Evolutionary conservation across 805 yeast genomes (phyloP).

Genomic region (Wickerhamomyces bovis): DNA sequence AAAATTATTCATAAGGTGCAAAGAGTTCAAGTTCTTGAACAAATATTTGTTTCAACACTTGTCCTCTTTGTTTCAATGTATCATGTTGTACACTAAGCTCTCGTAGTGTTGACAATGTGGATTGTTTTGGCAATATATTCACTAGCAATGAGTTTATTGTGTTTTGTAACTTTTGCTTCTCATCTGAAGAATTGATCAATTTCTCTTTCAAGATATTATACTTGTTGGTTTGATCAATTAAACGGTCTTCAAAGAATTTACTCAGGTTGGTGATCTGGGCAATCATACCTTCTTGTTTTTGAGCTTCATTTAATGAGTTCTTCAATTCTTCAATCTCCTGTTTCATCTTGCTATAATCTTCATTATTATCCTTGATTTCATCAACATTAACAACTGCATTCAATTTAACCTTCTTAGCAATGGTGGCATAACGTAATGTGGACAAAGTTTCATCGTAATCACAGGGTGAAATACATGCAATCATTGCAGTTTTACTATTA

Average conservation of each 20-base stretch:
- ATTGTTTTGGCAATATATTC: constrained; percentile 4
- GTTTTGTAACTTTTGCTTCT: constrained; percentile 1
- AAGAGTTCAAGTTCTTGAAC: constrained; percentile 1
- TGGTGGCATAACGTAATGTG: constrained; percentile 71
- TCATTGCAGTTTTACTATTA: constrained; percentile 79
- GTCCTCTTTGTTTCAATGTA: not conserved
- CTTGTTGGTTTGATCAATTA: constrained; percentile 24
- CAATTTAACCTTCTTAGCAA: constrained; percentile 65
- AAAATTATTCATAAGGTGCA: not conserved
- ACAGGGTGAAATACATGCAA: constrained; percentile 79
- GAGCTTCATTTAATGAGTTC: constrained; percentile 13
- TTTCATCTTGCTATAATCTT: constrained; percentile 13
- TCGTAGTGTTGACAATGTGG: not conserved
- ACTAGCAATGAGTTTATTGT: constrained; percentile 4
- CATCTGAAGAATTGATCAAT: constrained; percentile 1
- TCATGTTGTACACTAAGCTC: not conserved
- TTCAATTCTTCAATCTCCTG: constrained; percentile 15
- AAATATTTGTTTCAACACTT: not conserved
- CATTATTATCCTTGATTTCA: constrained; percentile 8
- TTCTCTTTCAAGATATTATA: constrained; percentile 15
- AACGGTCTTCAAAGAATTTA: constrained; percentile 22
- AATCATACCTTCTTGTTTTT: constrained; percentile 18
- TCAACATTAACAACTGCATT: constrained; percentile 44
- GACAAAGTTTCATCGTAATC: constrained; percentile 75
- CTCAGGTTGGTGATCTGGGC: constrained; percentile 18